Percentiles rank a stretch among this genome's conserved stretches.
Evolutionary conservation across 2,329 filamentous ascomycete species (phyloP).

Genomic region (Calonectria montana): DNA sequence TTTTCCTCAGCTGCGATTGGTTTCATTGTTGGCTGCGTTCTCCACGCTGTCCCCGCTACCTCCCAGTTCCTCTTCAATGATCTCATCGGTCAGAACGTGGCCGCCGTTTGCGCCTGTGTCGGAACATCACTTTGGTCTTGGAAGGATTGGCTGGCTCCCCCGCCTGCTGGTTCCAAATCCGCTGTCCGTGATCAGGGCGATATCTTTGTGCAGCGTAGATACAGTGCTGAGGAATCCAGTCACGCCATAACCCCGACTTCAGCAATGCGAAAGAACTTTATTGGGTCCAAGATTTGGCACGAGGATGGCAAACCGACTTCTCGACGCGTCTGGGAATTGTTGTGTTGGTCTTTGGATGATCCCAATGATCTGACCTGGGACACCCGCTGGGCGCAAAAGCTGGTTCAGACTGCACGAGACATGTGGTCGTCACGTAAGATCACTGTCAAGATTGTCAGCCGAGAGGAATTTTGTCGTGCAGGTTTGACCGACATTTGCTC

Average conservation of each 20-base stretch:
- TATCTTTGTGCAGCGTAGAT: background rate
- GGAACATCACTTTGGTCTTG: slow-evolving; percentile 26
- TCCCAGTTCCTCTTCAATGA: slow-evolving; percentile 23
- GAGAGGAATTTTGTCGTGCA: slow-evolving; percentile 13
- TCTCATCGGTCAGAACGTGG: slow-evolving; percentile 22
- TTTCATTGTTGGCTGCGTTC: slow-evolving; percentile 23
- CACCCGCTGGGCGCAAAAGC: background rate
- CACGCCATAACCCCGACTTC: background rate
- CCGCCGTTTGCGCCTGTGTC: slow-evolving; percentile 18
- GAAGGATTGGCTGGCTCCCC: slow-evolving; percentile 17
- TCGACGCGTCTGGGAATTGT: background rate
- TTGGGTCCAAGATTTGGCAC: slow-evolving; percentile 12
- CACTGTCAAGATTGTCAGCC: slow-evolving; percentile 19
- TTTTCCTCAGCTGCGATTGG: slow-evolving; percentile 24
- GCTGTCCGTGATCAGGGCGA: background rate
- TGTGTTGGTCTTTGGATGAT: background rate
- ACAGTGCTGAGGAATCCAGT: background rate
- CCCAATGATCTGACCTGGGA: background rate
- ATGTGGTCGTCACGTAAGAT: slow-evolving; percentile 13
- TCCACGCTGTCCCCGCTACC: slow-evolving; percentile 23
- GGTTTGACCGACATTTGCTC: slow-evolving; percentile 1
- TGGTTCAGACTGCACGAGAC: background rate
- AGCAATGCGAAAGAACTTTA: slow-evolving; percentile 11
- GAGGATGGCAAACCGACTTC: slow-evolving; percentile 16
- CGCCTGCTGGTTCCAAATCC: background rate